Base-by-base conservation (phyloP, 129 eudicot genomes). In the Glebionis coronaria region DNA sequence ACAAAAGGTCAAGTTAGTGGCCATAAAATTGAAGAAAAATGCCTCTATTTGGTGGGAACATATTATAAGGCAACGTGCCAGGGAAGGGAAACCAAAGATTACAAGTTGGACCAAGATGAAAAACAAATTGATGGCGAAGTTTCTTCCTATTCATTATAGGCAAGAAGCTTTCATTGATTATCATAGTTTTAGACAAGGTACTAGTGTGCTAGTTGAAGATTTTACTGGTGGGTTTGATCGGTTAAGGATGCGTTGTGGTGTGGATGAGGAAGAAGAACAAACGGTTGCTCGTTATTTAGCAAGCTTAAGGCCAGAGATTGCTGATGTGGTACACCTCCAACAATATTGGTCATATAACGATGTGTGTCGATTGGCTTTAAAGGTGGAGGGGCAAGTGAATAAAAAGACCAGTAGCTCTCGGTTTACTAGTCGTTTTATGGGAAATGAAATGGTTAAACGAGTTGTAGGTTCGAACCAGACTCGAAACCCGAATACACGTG, bases 151-250 rank as follows among this genome's bases (percentile, higher is more conserved):
- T 4, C 61, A 55, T 12, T 59, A 62, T 12, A 27, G 68, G 2
- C 68, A 62, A 42, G 68, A 62, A 4, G 53, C 53, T 2, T 62
- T 40, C 29, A 6, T 62, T 9, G 68, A 62, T 2, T 62, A 62
- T 14, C 53, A 62, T 11, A 44, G 11, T 9, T 15, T 62, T 0
- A 16, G 2, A 11, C 68, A 62, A 42, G 11, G 20, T 19, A 31
- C 25, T 23, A 23, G 12, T 11, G 2, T 11, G 21, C 16, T 53
- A 2, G 31, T 62, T 10, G 68, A 42, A 12, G 16, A 62, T 12
- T 62, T n/a, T 8, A 44, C 44, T 0, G 35, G 4, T 4, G 66
- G 35, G 3, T 61, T 61, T 56, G 62, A 56, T 11, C 15, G 31
- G 12, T 5, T 59, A 1, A 13, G 64, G 2, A 59, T 59, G 64